Conservation (phyloP, 345 rosid species). For the Anastatica hierochuntica region DNA sequence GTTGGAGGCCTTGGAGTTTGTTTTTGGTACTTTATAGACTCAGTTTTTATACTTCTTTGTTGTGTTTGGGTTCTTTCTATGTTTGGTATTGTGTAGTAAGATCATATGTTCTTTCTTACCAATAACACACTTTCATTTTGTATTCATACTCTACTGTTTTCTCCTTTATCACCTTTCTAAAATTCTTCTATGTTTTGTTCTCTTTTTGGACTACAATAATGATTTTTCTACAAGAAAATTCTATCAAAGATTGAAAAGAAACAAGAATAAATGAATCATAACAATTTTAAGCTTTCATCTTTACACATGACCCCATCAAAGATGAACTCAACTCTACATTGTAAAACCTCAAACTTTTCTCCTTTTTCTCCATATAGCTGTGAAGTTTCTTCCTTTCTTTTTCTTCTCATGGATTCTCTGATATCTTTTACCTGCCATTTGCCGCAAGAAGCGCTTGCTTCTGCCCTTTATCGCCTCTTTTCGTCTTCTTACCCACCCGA, state of each 20-base stretch:
- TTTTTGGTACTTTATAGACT: too few relatives aligned
- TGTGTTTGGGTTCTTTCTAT: too few relatives aligned
- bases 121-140: too few relatives aligned
- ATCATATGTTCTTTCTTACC: too few relatives aligned
- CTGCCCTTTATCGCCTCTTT: conserved; percentile 17
- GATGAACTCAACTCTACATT: neutral
- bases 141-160: too few relatives aligned
- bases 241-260: too few relatives aligned
- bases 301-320: conserved; percentile 16
- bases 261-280: conserved; percentile 1
- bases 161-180: too few relatives aligned
- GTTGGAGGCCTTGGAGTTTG: neutral
- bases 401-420: neutral
- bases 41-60: too few relatives aligned
- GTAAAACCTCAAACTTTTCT: neutral
- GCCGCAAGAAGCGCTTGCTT: conserved; percentile 8
- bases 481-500: conserved; percentile 44
- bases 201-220: too few relatives aligned
- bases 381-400: conserved; percentile 10
- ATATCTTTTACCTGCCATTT: conserved; percentile 16
- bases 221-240: too few relatives aligned
- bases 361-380: neutral
- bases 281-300: neutral
- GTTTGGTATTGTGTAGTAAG: too few relatives aligned
- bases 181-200: too few relatives aligned